phyloP scores from a whole-genome alignment of 1,284 basidiomycete species.

The Malassezia dermatis region DNA sequence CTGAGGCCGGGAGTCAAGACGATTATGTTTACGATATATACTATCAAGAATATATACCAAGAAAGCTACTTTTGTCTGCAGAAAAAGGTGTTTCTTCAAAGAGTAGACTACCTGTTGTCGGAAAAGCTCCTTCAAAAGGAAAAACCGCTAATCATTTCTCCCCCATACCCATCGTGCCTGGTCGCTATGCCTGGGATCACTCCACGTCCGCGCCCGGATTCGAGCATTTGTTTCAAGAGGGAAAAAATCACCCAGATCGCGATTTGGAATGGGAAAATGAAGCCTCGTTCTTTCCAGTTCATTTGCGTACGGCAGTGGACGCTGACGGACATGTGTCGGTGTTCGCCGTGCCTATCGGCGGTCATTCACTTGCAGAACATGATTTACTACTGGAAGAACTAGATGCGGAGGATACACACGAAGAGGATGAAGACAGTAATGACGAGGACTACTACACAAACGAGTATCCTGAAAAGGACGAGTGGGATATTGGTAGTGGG shows the following conservation, averaged over 20 bases:
- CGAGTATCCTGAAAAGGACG: constrained; percentile 41
- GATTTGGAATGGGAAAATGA: constrained; percentile 9
- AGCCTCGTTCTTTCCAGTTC: constrained; percentile 7
- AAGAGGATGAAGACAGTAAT: constrained; percentile 45
- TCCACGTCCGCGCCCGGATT: constrained; percentile 12
- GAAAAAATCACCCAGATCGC: not conserved
- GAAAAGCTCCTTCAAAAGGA: constrained; percentile 9
- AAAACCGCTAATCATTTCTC: constrained; percentile 4
- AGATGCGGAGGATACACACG: constrained; percentile 19
- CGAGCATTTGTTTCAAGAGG: constrained; percentile 10
- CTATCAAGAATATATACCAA: constrained; percentile 30
- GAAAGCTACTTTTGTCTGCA: not conserved
- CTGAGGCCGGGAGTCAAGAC: constrained; percentile 13
- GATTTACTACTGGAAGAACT: constrained; percentile 21
- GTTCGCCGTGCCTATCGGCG: not conserved
- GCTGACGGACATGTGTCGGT: not conserved
- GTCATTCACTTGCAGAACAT: constrained; percentile 6
- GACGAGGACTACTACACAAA: constrained; percentile 45
- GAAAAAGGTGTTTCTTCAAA: not conserved
- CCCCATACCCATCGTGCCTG: constrained; percentile 13
- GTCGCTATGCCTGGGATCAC: constrained; percentile 18
- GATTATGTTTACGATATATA: constrained; percentile 46
- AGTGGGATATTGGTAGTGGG: constrained; percentile 10
- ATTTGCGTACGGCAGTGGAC: constrained; percentile 8
- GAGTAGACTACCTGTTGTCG: constrained; percentile 16